Evolutionary conservation across 1,139 yeast species (phyloP).

Genomic region (Candida sp.): DNA sequence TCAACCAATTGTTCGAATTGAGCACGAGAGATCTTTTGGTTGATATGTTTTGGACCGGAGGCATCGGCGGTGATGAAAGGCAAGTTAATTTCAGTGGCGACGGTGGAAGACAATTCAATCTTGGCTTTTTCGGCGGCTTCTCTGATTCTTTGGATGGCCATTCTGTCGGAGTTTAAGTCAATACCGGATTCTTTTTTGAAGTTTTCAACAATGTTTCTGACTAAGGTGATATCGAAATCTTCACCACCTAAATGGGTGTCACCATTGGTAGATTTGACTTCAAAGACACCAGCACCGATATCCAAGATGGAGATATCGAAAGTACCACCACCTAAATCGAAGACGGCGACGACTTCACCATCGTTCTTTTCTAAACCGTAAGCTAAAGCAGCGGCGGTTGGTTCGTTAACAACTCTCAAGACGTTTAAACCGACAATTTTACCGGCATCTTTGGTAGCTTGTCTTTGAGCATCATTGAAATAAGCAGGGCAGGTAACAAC

Average conservation of each 20-base stretch:
- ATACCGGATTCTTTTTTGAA: conserved; percentile 94
- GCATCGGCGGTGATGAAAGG: conserved; percentile 98
- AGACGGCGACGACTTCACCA: conserved; percentile 75
- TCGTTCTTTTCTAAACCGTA: conserved; percentile 89
- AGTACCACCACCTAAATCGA: conserved; percentile 90
- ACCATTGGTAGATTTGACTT: conserved; percentile 86
- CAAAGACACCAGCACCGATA: conserved; percentile 85
- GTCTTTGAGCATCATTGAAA: conserved; percentile 98
- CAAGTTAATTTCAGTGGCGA: conserved; percentile 90
- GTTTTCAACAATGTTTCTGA: conserved; percentile 84
- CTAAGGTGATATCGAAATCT: conserved; percentile 85
- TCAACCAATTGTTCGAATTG: conserved; percentile 93
- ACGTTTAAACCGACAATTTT: conserved; percentile 96
- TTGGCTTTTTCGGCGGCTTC: conserved; percentile 99
- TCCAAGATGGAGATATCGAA: conserved; percentile 83
- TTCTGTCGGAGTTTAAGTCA: conserved; percentile 87
- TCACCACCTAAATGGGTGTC: conserved; percentile 92
- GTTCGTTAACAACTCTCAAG: conserved; percentile 97
- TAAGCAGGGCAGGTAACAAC: conserved; percentile 98
- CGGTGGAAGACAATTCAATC: conserved; percentile 94
- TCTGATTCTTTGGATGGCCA: conserved; percentile 99
- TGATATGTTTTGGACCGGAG: conserved; percentile 97
- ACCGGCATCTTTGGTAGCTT: conserved; percentile 99
- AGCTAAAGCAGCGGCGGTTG: conserved; percentile 98
- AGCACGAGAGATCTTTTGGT: conserved; percentile 88